These are phyloP conservation scores for Lasiodiplodia sp. DNA, from an alignment of 2,329 filamentous ascomycete species.

Conservation along the genomic window DNA sequence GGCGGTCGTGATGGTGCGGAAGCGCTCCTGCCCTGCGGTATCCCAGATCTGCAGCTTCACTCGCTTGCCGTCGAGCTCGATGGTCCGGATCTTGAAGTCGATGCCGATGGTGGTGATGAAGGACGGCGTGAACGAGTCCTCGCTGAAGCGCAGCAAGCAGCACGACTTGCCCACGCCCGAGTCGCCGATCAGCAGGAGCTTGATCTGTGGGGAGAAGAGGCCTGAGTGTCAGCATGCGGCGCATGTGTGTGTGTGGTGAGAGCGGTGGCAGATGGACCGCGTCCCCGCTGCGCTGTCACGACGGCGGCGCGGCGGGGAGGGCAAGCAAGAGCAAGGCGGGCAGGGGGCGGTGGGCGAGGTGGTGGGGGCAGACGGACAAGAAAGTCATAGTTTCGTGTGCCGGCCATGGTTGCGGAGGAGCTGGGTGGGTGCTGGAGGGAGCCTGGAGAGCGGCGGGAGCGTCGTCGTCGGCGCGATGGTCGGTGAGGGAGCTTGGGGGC, in stretches of 20 bases:
- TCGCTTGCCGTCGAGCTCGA: conserved; percentile 97
- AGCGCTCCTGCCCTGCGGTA: conserved; percentile 96
- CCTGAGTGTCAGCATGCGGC: conserved; percentile 19
- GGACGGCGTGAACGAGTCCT: conserved; percentile 95
- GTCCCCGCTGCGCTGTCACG: conserved; percentile 24
- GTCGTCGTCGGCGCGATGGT: conserved; percentile 31
- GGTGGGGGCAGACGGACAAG: conserved; percentile 69
- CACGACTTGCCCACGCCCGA: conserved; percentile 97
- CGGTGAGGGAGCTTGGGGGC: conserved; percentile 27
- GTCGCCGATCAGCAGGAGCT: conserved; percentile 94
- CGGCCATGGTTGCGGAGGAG: conserved; percentile 72
- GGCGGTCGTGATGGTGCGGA: conserved; percentile 97
- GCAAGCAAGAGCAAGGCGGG: conserved; percentile 13
- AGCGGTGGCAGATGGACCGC: conserved; percentile 26
- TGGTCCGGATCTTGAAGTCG: conserved; percentile 99
- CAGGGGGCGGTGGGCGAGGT: conserved; percentile 31
- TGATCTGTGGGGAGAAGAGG: conserved; percentile 70
- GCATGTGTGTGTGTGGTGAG: neutral
- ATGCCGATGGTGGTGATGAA: conserved; percentile 99
- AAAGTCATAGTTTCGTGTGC: conserved; percentile 99
- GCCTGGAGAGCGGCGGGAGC: conserved; percentile 34
- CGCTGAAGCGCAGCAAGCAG: conserved; percentile 94
- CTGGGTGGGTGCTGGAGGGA: conserved; percentile 26
- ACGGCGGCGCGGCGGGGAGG: conserved; percentile 27
- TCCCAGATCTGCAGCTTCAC: conserved; percentile 99